Evolutionary conservation across 495 filamentous ascomycete species (phyloP), one percentile per base, ranked within the genome.

Genomic region (Glutinoglossum americanum): DNA sequence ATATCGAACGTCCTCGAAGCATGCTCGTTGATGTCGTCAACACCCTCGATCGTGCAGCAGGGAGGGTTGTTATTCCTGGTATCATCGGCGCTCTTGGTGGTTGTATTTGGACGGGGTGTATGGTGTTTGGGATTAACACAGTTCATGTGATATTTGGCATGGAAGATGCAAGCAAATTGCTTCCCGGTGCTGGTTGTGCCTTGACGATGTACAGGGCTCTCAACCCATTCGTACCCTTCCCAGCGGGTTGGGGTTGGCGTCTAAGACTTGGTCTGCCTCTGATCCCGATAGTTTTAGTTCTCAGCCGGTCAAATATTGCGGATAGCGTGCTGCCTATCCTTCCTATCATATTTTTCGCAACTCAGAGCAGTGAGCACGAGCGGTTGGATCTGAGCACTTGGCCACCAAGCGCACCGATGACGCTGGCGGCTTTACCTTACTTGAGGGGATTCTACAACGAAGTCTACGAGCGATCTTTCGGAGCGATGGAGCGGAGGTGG

Each of bases 401-500:
- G 87, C 87, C 87, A 15, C 85, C 85, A 0, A 85, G 79, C 25
- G 76, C 83, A 2, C 73, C 77, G n/a, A 77, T 85, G 73, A 80
- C 80, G 17, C 71, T 92, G 59, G 73, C 79, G 0, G 64, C 81
- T 2, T 72, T 89, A 41, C 87, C 87, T 0, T 79, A 79, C 56
- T 59, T 89, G 30, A 80, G 84, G 39, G 71, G 77, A 23, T 70
- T 75, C 26, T 92, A 94, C 67, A 74, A 77, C 54, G 69, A 72
- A n/a, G 65, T 84, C 35, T 84, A 85, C 62, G 74, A 79, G n/a
- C 71, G 73, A 26, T 17, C 85, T 7, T 83, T 87, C 61, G 77
- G 73, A 17, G 67, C 71, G 21, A 64, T 80, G 30, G 83, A 89
- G 67, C 74, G 68, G 59, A 77, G 73, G 56, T 87, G 87, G 75